Conservation (phyloP, 176 grass and related monocot species). For the Zizania latifolia region DNA sequence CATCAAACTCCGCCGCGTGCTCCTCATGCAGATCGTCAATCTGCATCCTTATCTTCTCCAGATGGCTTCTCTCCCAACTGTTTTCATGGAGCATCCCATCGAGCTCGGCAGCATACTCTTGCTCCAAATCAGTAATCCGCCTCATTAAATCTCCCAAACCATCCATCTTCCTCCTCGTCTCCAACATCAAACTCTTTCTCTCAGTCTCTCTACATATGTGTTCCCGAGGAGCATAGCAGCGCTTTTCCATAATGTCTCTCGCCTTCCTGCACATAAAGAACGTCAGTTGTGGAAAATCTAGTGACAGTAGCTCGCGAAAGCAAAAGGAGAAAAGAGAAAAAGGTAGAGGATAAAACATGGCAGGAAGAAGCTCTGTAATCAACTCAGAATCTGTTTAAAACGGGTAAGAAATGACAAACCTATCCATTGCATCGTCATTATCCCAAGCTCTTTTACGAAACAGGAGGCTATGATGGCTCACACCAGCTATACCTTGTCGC, state of each 20-base stretch:
- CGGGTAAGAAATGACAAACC: constrained; percentile 9
- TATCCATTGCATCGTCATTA: constrained; percentile 18
- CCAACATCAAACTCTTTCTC: not conserved
- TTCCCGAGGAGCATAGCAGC: not conserved
- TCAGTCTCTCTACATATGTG: not conserved
- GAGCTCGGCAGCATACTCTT: constrained; percentile 7
- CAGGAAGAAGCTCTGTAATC: not conserved
- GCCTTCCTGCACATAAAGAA: constrained; percentile 12
- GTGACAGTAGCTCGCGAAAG: not conserved
- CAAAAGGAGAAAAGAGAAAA: not conserved
- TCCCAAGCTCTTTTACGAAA: constrained; percentile 40
- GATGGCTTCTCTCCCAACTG: not conserved
- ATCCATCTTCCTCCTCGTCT: constrained; percentile 18
- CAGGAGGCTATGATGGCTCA: constrained; percentile 52
- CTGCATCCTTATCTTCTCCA: not conserved
- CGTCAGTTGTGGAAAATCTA: not conserved
- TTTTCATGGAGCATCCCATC: not conserved
- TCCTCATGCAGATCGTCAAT: not conserved
- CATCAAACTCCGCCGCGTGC: not conserved
- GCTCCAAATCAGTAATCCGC: constrained; percentile 34
- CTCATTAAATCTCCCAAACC: constrained; percentile 25
- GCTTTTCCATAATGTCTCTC: constrained; percentile 7
- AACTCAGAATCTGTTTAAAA: not conserved
- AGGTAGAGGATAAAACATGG: not conserved
- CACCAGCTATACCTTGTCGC: constrained; percentile 49